Base-by-base conservation (phyloP, 768 basidiomycete species). In the Kondoa malvinella region DNA sequence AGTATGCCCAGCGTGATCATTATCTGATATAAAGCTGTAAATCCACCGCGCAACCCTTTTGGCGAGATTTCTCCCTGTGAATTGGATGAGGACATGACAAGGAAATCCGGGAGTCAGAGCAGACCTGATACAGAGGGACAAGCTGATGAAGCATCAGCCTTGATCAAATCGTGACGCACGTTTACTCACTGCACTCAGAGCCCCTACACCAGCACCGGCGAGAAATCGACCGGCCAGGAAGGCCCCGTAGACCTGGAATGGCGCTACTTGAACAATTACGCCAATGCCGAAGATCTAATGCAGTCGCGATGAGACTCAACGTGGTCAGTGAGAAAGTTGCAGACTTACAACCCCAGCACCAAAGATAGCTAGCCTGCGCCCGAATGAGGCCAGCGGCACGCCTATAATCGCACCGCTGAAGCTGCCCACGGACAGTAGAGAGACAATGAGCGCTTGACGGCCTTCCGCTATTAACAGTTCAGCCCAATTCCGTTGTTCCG, bases 261-360 rank as follows among this genome's bases (percentile, higher is more conserved):
- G 68, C 21, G 68, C 68, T 1, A 69, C 66, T 61, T 69, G 68
- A 3, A 69, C 68, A 17, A 69, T 50, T 1, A 69, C 68, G 17
- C 68, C 68, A 14, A 63, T 31, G n/a, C 66, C 40, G 27, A 67
- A 69, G 30, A 66, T 34, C n/a, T n/a, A n/a, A n/a, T n/a, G n/a
- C n/a, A n/a, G n/a, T n/a, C n/a, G n/a, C n/a, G n/a, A n/a, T n/a
- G n/a, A n/a, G n/a, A n/a, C n/a, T n/a, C n/a, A n/a, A n/a, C n/a
- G n/a, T n/a, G n/a, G n/a, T n/a, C n/a, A n/a, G n/a, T n/a, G n/a
- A n/a, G n/a, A n/a, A n/a, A n/a, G n/a, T n/a, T n/a, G n/a, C n/a
- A n/a, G n/a, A n/a, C n/a, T n/a, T n/a, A n/a, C n/a, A n/a, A n/a
- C n/a, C n/a, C n/a, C n/a, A n/a, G n/a, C n/a, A n/a, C n/a, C n/a